Evolutionary conservation across 2,329 filamentous ascomycete genomes (phyloP).

Genomic region (Aspergillus sp.): DNA sequence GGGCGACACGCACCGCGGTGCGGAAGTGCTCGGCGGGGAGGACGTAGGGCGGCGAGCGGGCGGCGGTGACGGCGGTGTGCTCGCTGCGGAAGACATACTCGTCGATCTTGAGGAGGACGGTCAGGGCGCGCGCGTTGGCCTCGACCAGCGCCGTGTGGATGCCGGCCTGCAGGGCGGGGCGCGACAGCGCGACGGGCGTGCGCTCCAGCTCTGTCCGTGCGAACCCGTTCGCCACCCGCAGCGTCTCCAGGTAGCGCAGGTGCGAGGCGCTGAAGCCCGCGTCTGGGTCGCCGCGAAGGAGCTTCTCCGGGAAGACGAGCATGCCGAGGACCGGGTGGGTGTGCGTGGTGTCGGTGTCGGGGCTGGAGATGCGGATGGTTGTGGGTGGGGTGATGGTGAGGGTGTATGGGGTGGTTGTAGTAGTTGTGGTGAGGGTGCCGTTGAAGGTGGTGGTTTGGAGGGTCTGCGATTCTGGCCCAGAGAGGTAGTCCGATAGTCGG

Average conservation of each 20-base stretch:
- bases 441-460: slow-evolving; percentile 11
- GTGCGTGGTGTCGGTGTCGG: slow-evolving; percentile 6
- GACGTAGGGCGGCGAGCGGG: slow-evolving; percentile 16
- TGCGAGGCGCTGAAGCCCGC: slow-evolving; percentile 30
- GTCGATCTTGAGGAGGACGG: slow-evolving; percentile 39
- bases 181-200: slow-evolving; percentile 26
- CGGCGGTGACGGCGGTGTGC: neutral
- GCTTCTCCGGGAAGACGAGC: slow-evolving; percentile 16
- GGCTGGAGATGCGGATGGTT: slow-evolving; percentile 18
- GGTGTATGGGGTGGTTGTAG: slow-evolving; percentile 14
- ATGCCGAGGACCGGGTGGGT: slow-evolving; percentile 19
- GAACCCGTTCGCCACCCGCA: slow-evolving; percentile 32
- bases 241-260: slow-evolving; percentile 34
- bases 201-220: slow-evolving; percentile 11
- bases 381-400: slow-evolving; percentile 21
- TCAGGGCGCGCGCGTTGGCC: slow-evolving; percentile 30
- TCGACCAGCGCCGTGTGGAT: slow-evolving; percentile 39
- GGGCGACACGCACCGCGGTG: slow-evolving; percentile 26
- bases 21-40: slow-evolving; percentile 36
- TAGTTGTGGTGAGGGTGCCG: slow-evolving; percentile 11
- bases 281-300: slow-evolving; percentile 12
- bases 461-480: slow-evolving; percentile 9
- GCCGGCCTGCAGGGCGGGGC: slow-evolving; percentile 36
- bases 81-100: slow-evolving; percentile 26
- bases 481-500: slow-evolving; percentile 21